phyloP scores from a whole-genome alignment of 148 eudicot genomes.

The Rhododendron simsii region DNA sequence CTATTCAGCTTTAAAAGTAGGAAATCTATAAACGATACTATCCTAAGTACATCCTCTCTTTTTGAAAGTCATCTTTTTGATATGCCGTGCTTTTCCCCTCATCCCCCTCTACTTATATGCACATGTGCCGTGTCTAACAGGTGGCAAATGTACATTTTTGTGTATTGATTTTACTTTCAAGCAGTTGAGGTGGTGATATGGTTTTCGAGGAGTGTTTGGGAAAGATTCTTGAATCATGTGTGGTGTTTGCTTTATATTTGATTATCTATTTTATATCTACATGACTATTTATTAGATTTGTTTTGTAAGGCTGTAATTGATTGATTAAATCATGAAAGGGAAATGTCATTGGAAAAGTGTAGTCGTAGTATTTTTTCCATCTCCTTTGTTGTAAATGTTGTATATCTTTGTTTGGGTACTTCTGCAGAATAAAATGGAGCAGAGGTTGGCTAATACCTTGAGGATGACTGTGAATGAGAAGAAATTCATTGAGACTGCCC shows the following conservation, averaged over 20 bases:
- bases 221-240: neutral
- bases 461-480: constrained; percentile 84
- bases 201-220: neutral
- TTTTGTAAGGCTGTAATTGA: neutral
- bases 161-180: neutral
- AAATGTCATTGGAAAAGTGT: neutral
- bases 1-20: neutral
- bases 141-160: neutral
- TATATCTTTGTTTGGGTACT: neutral
- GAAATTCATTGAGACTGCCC: constrained; percentile 73
- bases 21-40: neutral
- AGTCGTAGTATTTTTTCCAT: neutral
- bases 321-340: neutral
- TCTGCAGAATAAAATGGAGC: constrained; percentile 49
- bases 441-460: constrained; percentile 71
- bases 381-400: neutral
- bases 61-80: neutral
- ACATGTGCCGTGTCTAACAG: neutral
- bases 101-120: neutral
- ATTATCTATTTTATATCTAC: neutral
- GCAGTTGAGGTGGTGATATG: neutral
- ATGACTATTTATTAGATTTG: neutral
- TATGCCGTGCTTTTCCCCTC: too few species aligned
- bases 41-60: neutral
- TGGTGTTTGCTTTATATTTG: neutral